Evolutionary conservation across 2,329 filamentous ascomycete species (phyloP).

Genomic region (Kalmusia sp.): DNA sequence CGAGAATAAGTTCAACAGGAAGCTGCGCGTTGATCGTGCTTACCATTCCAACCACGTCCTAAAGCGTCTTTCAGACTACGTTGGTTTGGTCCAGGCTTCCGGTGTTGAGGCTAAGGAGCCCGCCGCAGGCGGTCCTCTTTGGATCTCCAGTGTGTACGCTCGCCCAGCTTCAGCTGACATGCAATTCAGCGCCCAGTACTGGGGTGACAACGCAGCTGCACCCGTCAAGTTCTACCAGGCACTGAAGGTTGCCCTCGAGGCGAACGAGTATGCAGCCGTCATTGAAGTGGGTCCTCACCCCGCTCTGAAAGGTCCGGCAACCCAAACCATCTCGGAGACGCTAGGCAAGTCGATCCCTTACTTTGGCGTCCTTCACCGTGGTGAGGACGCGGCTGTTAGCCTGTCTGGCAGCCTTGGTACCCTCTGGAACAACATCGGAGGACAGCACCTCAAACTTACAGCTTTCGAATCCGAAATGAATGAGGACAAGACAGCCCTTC

Average conservation of each 20-base stretch:
- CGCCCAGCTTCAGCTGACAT: no score
- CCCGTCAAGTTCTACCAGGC: slow-evolving; percentile 56
- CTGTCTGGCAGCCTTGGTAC: neutral
- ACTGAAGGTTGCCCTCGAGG: slow-evolving; percentile 29
- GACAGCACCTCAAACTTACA: slow-evolving; percentile 14
- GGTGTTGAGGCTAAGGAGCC: neutral
- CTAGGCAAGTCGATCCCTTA: slow-evolving; percentile 19
- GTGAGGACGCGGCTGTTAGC: neutral
- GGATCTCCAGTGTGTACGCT: slow-evolving; percentile 1
- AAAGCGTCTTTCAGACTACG: slow-evolving; percentile 16
- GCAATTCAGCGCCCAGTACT: slow-evolving; percentile 46
- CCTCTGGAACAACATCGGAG: neutral
- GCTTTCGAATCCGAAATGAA: slow-evolving; percentile 13
- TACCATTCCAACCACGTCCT: slow-evolving; percentile 40
- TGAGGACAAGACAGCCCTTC: slow-evolving; percentile 1
- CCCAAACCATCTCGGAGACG: slow-evolving; percentile 39
- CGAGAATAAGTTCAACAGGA: slow-evolving; percentile 26
- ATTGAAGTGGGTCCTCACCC: slow-evolving; percentile 58
- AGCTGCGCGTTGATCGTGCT: slow-evolving; percentile 29
- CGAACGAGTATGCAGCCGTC: slow-evolving; percentile 44
- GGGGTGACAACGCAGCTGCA: slow-evolving; percentile 54
- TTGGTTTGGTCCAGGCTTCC: slow-evolving; percentile 5
- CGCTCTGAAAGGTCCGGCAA: slow-evolving; percentile 51
- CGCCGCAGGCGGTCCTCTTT: neutral
- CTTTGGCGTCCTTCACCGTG: slow-evolving; percentile 20